Conservation (phyloP, 2,329 filamentous ascomycete species). For the Botrytis sinoallii region DNA sequence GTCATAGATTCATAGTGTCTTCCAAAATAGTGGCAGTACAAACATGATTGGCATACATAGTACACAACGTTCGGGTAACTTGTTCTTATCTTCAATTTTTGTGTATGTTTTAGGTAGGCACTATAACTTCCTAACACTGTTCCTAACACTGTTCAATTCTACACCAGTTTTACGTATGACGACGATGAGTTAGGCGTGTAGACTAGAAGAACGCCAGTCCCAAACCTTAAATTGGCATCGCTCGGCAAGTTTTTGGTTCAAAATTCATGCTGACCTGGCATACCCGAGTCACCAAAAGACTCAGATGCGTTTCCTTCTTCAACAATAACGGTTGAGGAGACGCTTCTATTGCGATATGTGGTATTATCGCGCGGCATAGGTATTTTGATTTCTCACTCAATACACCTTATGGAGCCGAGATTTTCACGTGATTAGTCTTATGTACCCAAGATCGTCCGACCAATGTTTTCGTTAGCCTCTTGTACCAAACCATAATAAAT, state of each 20-base stretch:
- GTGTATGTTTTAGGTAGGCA: no score
- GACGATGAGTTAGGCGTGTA: not conserved
- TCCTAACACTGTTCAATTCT: not conserved
- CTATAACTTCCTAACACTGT: not conserved
- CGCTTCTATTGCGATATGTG: not conserved
- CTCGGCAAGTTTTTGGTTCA: not conserved
- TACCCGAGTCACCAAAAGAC: not conserved
- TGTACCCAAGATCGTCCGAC: not conserved
- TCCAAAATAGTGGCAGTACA: not conserved
- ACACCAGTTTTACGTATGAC: not conserved
- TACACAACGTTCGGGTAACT: not conserved
- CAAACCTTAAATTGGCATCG: not conserved
- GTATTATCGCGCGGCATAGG: not conserved
- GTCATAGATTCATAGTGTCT: not conserved
- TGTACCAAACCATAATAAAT: not conserved
- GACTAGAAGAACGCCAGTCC: not conserved
- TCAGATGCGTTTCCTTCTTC: not conserved
- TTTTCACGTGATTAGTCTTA: not conserved
- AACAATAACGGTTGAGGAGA: rapidly evolving
- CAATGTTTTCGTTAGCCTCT: not conserved
- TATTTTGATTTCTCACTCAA: not conserved
- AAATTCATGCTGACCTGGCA: not conserved
- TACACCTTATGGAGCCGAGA: not conserved
- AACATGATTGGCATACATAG: not conserved
- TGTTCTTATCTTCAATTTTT: not conserved